Percentiles rank a stretch among this genome's conserved stretches.
Evolutionary conservation across 768 basidiomycete genomes (phyloP).

Genomic region (Pulveroboletus frians): DNA sequence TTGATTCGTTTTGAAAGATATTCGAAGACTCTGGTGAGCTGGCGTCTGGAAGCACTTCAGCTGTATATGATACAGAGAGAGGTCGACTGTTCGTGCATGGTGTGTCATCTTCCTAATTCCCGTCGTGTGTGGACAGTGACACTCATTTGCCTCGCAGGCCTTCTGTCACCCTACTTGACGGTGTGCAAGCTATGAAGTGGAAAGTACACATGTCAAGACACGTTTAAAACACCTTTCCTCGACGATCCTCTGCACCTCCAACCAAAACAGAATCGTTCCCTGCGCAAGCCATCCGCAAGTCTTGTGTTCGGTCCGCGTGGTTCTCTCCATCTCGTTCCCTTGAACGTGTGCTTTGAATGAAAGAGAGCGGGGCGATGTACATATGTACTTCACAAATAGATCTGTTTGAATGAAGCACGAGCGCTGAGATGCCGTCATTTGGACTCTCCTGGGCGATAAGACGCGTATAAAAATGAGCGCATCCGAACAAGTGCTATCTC

Average conservation of each 20-base stretch:
- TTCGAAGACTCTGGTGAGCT: constrained; percentile 65
- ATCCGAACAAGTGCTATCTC: constrained; percentile 11
- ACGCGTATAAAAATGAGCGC: constrained; percentile 23
- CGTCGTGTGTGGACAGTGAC: constrained; percentile 2
- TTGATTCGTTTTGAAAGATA: constrained; percentile 35
- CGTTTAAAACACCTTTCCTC: not conserved
- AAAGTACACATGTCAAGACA: not conserved
- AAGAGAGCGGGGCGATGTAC: not conserved
- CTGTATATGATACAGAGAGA: constrained; percentile 48
- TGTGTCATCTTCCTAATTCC: constrained; percentile 26
- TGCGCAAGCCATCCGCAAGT: not conserved
- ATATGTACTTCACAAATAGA: not conserved
- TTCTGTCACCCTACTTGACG: constrained; percentile 32
- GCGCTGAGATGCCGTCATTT: not conserved
- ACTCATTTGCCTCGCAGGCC: constrained; percentile 20
- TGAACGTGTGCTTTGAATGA: not conserved
- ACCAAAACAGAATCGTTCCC: not conserved
- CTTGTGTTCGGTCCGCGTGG: constrained; percentile 2
- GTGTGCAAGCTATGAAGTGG: constrained; percentile 26
- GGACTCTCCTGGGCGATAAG: constrained; percentile 14
- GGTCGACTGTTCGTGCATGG: constrained; percentile 55
- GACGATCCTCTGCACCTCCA: not conserved
- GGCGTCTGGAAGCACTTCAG: constrained; percentile 53
- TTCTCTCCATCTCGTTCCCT: not conserved
- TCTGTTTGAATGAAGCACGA: not conserved